A percentile compares a stretch with the other conserved stretches of the same genome.
Evolutionary conservation across 2,329 filamentous ascomycete species (phyloP).

Genomic region (Beauveria sp.): DNA sequence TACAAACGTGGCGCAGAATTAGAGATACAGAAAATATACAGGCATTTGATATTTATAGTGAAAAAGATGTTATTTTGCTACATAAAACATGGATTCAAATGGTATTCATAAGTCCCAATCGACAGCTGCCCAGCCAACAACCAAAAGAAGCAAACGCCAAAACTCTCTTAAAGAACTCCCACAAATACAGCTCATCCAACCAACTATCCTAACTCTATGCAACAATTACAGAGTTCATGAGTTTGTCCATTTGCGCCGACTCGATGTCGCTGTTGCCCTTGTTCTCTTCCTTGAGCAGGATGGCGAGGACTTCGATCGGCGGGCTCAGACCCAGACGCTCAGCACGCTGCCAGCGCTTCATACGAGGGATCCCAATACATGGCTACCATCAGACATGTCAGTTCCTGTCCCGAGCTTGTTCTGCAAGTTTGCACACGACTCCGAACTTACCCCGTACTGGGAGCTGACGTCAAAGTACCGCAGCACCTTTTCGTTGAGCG

Average conservation of each 20-base stretch:
- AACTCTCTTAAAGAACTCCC: neutral
- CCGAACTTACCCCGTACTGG: slow-evolving; percentile 74
- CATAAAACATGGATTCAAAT: neutral
- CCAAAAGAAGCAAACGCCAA: slow-evolving; percentile 12
- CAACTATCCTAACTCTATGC: slow-evolving; percentile 19
- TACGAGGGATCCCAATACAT: slow-evolving; percentile 73
- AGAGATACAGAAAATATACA: neutral
- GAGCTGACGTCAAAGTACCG: slow-evolving; percentile 87
- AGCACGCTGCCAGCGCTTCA: slow-evolving; percentile 83
- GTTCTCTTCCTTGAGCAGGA: slow-evolving; percentile 65
- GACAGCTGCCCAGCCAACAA: neutral
- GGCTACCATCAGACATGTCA: slow-evolving; percentile 47
- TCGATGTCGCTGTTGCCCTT: slow-evolving; percentile 47
- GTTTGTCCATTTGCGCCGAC: slow-evolving; percentile 67
- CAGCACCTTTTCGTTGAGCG: slow-evolving; percentile 73
- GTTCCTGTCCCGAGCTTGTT: neutral
- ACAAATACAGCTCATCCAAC: neutral
- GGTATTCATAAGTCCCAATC: neutral
- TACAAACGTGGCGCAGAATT: neutral
- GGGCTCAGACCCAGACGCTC: slow-evolving; percentile 76
- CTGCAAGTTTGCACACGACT: neutral
- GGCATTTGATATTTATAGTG: neutral
- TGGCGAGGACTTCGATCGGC: slow-evolving; percentile 82
- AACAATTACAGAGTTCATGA: slow-evolving; percentile 43
- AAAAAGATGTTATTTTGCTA: neutral